Evolutionary conservation across 352 stramenopile genomes (phyloP).

Genomic region (Phytophthora cactorum): DNA sequence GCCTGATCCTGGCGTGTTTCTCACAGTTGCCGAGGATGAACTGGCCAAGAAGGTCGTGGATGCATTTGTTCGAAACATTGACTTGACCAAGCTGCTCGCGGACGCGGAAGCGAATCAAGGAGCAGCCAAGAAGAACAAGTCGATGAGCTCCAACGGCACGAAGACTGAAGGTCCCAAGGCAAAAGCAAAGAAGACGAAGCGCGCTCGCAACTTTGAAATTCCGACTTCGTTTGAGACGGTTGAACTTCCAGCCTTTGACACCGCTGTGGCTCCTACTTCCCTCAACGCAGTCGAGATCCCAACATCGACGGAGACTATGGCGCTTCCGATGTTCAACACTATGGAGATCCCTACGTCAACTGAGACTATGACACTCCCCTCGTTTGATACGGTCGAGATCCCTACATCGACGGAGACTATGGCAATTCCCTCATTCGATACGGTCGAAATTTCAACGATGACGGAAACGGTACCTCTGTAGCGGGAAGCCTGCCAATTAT

Average conservation of each 20-base stretch:
- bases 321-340: constrained; percentile 9
- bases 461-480: not conserved
- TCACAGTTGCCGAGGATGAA: constrained; percentile 31
- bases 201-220: constrained; percentile 37
- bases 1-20: constrained; percentile 31
- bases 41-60: constrained; percentile 48
- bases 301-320: constrained; percentile 16
- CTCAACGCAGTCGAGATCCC: constrained; percentile 17
- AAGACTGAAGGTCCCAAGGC: constrained; percentile 7
- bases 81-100: constrained; percentile 46
- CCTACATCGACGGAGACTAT: constrained; percentile 21
- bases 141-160: not conserved
- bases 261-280: constrained; percentile 8
- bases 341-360: constrained; percentile 11
- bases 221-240: constrained; percentile 36
- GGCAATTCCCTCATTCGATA: constrained; percentile 15
- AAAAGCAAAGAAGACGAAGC: constrained; percentile 32
- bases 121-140: constrained; percentile 11
- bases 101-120: constrained; percentile 35
- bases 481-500: not conserved
- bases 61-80: constrained; percentile 41
- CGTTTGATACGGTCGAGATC: constrained; percentile 17
- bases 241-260: constrained; percentile 21
- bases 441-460: constrained; percentile 13
- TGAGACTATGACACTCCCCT: constrained; percentile 14